Percentiles rank a stretch among this genome's conserved stretches.
Conservation (phyloP, 352 stramenopile species). For the Pythium rishiriense region DNA sequence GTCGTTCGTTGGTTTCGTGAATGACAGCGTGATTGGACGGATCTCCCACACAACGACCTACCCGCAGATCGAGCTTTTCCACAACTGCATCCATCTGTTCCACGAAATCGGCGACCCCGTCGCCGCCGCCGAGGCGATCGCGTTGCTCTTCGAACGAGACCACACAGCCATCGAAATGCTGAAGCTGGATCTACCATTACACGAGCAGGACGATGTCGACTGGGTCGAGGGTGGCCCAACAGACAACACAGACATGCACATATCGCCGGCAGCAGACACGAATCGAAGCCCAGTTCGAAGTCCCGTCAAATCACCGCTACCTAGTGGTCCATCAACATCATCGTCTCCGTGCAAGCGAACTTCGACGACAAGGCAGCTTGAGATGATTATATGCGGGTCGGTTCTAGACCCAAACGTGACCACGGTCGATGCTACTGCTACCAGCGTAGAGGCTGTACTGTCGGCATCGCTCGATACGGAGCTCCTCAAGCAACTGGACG, state of each 20-base stretch:
- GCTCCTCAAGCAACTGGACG: slow-evolving; percentile 8
- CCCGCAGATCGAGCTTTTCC: slow-evolving; percentile 54
- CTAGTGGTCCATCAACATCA: neutral
- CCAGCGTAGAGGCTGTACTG: neutral
- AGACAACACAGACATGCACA: neutral
- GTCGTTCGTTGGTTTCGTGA: slow-evolving; percentile 61
- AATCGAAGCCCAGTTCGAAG: slow-evolving; percentile 14
- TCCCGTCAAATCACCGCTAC: slow-evolving; percentile 12
- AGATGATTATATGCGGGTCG: slow-evolving; percentile 33
- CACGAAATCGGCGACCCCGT: slow-evolving; percentile 35
- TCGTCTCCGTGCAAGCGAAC: slow-evolving; percentile 17
- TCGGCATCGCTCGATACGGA: slow-evolving; percentile 16
- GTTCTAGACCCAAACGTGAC: neutral
- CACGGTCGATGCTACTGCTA: neutral
- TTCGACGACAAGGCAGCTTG: slow-evolving; percentile 25
- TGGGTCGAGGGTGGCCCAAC: neutral
- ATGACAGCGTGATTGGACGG: slow-evolving; percentile 53
- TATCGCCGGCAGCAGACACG: neutral
- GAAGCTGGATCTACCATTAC: slow-evolving; percentile 35
- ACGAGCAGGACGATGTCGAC: neutral
- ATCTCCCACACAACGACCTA: slow-evolving; percentile 35
- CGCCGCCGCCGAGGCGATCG: slow-evolving; percentile 33
- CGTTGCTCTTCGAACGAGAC: slow-evolving; percentile 62
- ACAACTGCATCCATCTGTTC: slow-evolving; percentile 59
- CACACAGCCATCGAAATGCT: slow-evolving; percentile 34